Conservation (phyloP, 169 alveolate species). For the Plasmodium coatneyi region DNA sequence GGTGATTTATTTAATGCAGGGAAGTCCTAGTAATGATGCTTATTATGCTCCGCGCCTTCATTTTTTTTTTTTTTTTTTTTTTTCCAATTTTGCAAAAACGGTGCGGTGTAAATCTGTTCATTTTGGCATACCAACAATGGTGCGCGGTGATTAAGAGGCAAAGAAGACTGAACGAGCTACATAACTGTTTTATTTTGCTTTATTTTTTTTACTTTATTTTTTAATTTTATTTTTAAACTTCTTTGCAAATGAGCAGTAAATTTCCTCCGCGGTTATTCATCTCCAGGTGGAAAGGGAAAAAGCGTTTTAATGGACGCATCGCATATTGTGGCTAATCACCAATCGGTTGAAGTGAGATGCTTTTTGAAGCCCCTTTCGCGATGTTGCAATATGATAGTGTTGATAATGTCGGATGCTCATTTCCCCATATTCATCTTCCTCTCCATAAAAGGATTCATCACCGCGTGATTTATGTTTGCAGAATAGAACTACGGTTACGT, state of each 20-base stretch:
- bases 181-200: neutral
- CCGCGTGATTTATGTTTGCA: neutral
- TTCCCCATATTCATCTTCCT: neutral
- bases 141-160: neutral
- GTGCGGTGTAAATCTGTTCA: neutral
- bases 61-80: constrained; percentile 1
- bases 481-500: neutral
- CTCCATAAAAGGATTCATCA: neutral
- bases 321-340: neutral
- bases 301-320: neutral
- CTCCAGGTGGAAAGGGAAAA: neutral
- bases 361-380: neutral
- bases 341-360: neutral
- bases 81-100: neutral
- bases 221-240: too few relatives aligned
- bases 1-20: neutral
- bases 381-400: neutral
- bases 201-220: too few relatives aligned
- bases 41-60: neutral
- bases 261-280: neutral
- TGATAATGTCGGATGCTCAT: neutral
- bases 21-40: neutral
- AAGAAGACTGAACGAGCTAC: neutral
- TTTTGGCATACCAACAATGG: neutral
- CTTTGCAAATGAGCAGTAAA: neutral